phyloP scores from a whole-genome alignment of 345 rosid genomes.

The Eucalyptus tenuipes region DNA sequence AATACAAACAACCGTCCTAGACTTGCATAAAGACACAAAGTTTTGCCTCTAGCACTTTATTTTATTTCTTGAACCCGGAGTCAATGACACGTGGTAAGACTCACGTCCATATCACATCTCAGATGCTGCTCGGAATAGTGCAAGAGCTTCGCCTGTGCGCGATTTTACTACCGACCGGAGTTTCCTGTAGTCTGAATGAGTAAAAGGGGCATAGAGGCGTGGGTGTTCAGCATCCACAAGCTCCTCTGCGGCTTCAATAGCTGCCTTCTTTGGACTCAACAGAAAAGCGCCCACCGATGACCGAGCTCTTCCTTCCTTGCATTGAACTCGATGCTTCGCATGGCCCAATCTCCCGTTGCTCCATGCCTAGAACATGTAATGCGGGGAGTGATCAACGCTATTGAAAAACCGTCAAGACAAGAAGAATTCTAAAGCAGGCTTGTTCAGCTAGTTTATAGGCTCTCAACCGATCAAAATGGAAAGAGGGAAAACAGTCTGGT shows the following conservation, averaged over 20 bases:
- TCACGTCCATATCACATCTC: not conserved
- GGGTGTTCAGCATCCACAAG: slow-evolving; percentile 38
- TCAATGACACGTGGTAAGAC: not conserved
- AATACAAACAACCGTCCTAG: not conserved
- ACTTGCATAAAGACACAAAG: not conserved
- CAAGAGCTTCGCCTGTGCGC: slow-evolving; percentile 48
- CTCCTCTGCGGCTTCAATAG: slow-evolving; percentile 28
- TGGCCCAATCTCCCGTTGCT: slow-evolving; percentile 66
- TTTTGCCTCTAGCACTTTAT: not conserved
- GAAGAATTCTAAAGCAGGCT: not conserved
- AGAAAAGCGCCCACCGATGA: slow-evolving; percentile 65
- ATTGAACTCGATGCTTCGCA: slow-evolving; percentile 69
- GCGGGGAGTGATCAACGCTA: not conserved
- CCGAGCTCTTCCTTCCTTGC: slow-evolving; percentile 50
- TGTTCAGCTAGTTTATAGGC: not conserved
- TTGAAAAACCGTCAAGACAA: not conserved
- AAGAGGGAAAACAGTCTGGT: not conserved
- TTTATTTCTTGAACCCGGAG: not conserved
- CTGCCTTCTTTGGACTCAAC: slow-evolving; percentile 38
- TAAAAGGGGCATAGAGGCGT: slow-evolving; percentile 29
- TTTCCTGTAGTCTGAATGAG: slow-evolving; percentile 33
- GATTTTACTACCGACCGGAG: slow-evolving; percentile 18
- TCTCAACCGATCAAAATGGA: not conserved
- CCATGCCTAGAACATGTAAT: slow-evolving; percentile 34
- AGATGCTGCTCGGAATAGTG: not conserved